These are phyloP conservation scores for Hygrocybe coccinea DNA, from an alignment of 768 basidiomycete genomes.

Conservation along the genomic window DNA sequence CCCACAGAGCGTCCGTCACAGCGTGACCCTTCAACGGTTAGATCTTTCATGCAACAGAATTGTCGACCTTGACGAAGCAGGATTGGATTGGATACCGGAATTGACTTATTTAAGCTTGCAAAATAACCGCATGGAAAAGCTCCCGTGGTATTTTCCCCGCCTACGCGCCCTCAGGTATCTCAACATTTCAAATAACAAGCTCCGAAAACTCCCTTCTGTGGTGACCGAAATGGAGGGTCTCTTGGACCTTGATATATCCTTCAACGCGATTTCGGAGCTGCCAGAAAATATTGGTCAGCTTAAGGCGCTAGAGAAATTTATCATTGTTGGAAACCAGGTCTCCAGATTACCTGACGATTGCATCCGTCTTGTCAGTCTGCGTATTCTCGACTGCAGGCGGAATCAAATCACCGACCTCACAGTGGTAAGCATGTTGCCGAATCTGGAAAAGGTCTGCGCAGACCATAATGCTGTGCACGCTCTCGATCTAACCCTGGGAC, in stretches of 20 bases:
- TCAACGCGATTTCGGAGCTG: slow-evolving; percentile 81
- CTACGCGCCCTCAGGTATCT: slow-evolving; percentile 67
- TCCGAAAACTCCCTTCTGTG: slow-evolving; percentile 66
- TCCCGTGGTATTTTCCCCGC: slow-evolving; percentile 82
- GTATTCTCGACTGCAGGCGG: slow-evolving; percentile 75
- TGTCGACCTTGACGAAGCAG: slow-evolving; percentile 80
- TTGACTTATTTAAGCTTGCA: slow-evolving; percentile 69
- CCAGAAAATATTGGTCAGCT: slow-evolving; percentile 77
- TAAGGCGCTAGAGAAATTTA: slow-evolving; percentile 59
- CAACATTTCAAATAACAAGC: slow-evolving; percentile 96
- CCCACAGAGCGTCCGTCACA: slow-evolving; percentile 76
- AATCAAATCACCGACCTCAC: slow-evolving; percentile 79
- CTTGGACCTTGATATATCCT: slow-evolving; percentile 86
- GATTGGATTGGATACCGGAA: slow-evolving; percentile 67
- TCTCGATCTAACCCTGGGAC: slow-evolving; percentile 72
- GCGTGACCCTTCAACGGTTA: slow-evolving; percentile 66
- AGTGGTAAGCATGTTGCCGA: slow-evolving; percentile 62
- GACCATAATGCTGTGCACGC: slow-evolving; percentile 82
- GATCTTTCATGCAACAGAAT: slow-evolving; percentile 93
- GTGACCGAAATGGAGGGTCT: slow-evolving; percentile 71
- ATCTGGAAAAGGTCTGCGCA: slow-evolving; percentile 61
- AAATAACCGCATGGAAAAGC: slow-evolving; percentile 85
- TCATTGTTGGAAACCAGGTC: slow-evolving; percentile 84
- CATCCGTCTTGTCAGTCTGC: slow-evolving; percentile 51
- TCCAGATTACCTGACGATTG: slow-evolving; percentile 63